Percentiles rank a stretch among this genome's conserved stretches.
phyloP scores from a whole-genome alignment of 305 asterid species.

The Fraxinus latifolia region DNA sequence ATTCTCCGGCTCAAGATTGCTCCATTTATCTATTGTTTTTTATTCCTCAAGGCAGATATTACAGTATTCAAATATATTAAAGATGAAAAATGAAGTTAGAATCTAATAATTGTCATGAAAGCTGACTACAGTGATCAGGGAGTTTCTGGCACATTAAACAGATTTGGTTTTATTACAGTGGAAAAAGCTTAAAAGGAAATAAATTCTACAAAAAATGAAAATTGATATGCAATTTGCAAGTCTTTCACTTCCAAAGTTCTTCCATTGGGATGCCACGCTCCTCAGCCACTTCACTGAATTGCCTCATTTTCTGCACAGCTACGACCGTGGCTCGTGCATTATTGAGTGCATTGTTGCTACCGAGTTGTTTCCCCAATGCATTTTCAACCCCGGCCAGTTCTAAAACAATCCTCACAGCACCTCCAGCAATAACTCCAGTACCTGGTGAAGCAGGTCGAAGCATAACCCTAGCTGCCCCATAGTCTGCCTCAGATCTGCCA shows the following conservation, averaged over 20 bases:
- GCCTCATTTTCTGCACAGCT: slow-evolving; percentile 82
- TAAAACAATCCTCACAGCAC: slow-evolving; percentile 78
- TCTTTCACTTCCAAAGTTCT: slow-evolving; percentile 79
- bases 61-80: neutral
- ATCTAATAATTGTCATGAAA: neutral
- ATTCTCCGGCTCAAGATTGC: slow-evolving; percentile 16
- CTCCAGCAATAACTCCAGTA: slow-evolving; percentile 96
- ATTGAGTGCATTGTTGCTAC: slow-evolving; percentile 91
- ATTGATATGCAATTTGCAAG: neutral
- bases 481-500: slow-evolving; percentile 68
- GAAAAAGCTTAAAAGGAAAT: neutral
- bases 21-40: neutral
- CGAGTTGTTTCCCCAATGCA: slow-evolving; percentile 90
- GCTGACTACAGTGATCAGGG: neutral
- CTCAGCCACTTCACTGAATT: slow-evolving; percentile 78
- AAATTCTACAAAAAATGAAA: neutral
- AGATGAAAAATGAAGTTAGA: neutral
- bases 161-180: neutral
- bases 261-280: slow-evolving; percentile 95
- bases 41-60: neutral
- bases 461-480: slow-evolving; percentile 96
- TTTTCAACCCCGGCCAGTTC: slow-evolving; percentile 93
- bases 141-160: neutral
- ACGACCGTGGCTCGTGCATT: slow-evolving; percentile 89
- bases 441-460: slow-evolving; percentile 98